Evolutionary conservation across 2,329 filamentous ascomycete genomes (phyloP).

Genomic region (Knufia fluminis): DNA sequence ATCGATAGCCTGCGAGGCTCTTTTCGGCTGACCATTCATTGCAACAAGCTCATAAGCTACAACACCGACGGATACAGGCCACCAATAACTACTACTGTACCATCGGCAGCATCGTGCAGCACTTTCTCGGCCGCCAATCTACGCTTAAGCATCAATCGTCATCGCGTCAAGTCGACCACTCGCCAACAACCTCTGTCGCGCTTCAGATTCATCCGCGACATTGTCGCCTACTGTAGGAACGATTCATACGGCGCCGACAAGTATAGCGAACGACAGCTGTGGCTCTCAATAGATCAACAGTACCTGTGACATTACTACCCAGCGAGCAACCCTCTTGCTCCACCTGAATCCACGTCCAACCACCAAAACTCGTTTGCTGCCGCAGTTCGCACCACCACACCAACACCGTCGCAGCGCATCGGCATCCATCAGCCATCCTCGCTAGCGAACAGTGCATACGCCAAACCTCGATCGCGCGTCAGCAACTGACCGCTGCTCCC

Average conservation of each 20-base stretch:
- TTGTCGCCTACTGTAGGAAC: not conserved
- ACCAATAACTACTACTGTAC: not conserved
- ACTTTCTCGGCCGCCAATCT: constrained; percentile 7
- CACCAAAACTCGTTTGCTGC: constrained; percentile 9
- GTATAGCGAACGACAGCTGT: not conserved
- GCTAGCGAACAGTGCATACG: constrained; percentile 4
- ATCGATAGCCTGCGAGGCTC: constrained; percentile 1
- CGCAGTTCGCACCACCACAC: constrained; percentile 10
- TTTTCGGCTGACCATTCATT: constrained; percentile 1
- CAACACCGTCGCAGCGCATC: constrained; percentile 1
- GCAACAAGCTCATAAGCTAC: constrained; percentile 1
- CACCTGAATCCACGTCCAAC: constrained; percentile 3
- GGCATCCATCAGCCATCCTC: constrained; percentile 8
- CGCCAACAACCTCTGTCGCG: constrained; percentile 4
- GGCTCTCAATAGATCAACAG: not conserved
- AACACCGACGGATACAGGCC: not conserved
- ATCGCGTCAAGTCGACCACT: constrained; percentile 8
- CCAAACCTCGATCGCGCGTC: constrained; percentile 5
- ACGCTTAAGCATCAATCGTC: constrained; percentile 3
- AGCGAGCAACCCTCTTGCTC: not conserved
- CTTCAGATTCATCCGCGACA: constrained; percentile 3
- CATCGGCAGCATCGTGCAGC: constrained; percentile 2
- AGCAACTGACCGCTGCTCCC: not conserved
- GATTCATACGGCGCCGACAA: not conserved
- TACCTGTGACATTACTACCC: not conserved